phyloP scores from a whole-genome alignment of 2,329 filamentous ascomycete species.

The Coniochaeta prunicola region DNA sequence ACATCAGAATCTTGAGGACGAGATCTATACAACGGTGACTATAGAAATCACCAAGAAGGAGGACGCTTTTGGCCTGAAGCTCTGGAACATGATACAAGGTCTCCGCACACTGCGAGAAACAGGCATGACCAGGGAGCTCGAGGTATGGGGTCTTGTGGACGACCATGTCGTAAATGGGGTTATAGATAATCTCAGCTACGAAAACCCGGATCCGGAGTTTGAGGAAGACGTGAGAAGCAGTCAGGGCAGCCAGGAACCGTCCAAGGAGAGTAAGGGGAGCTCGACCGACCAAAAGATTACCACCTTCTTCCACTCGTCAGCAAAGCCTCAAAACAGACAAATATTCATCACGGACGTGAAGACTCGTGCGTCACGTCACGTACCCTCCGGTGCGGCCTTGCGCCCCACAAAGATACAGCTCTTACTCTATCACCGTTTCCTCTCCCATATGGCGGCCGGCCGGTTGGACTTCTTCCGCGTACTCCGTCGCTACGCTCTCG shows the following conservation, averaged over 20 bases:
- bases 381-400: slow-evolving; percentile 59
- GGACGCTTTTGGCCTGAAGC: slow-evolving; percentile 70
- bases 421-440: slow-evolving; percentile 79
- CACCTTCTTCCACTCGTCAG: slow-evolving; percentile 28
- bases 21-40: slow-evolving; percentile 71
- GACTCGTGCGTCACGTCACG: slow-evolving; percentile 58
- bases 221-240: slow-evolving; percentile 50
- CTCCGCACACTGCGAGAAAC: slow-evolving; percentile 64
- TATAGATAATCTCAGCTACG: slow-evolving; percentile 77
- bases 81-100: slow-evolving; percentile 91
- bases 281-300: slow-evolving; percentile 26
- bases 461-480: slow-evolving; percentile 62
- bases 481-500: slow-evolving; percentile 64
- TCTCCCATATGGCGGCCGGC: slow-evolving; percentile 68
- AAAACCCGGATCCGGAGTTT: slow-evolving; percentile 65
- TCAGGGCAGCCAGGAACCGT: slow-evolving; percentile 20
- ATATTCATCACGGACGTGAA: slow-evolving; percentile 87
- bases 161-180: slow-evolving; percentile 81
- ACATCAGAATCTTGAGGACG: slow-evolving; percentile 76
- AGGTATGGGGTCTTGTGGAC: slow-evolving; percentile 79
- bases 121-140: slow-evolving; percentile 67
- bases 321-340: slow-evolving; percentile 11
- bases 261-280: not conserved
- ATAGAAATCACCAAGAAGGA: slow-evolving; percentile 69
- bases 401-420: slow-evolving; percentile 79